Base-by-base conservation (phyloP, 2,329 filamentous ascomycete genomes). In the Mycosphaerella sp. region DNA sequence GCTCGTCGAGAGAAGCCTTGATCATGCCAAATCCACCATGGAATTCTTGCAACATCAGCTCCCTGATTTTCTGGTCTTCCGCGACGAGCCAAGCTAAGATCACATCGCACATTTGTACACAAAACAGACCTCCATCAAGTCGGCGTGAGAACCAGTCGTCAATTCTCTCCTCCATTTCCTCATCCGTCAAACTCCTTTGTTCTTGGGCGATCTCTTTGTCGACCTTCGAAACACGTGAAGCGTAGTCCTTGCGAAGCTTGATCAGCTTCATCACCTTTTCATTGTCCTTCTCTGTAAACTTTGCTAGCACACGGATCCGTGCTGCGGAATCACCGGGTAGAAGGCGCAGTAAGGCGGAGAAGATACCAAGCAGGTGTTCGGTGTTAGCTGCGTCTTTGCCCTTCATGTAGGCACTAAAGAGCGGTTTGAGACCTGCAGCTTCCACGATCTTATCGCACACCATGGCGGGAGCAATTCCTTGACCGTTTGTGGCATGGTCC, bases 271-370 rank as follows among this genome's bases (percentile, higher is more conserved):
- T 74, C 38, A 89, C 82, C 76, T 97, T 97, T 62, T 85, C 89
- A 68, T 95, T 95, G 60, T 95, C 84, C 67, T 89, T 95, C 70
- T 98, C 93, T 14, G 95, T 86, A 65, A 97, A 97, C 67, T 98
- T 98, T 45, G 91, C 92, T 3, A 97, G 78, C 0, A 86, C 81
- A 3, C 93, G 82, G 62, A 97, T 95, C 5, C 93, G 81, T 32
- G 84, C 79, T 0, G 88, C 78, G 1, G 88, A 90, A 32, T 89
- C 82, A 12, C 83, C 87, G 0, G 91, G 90, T 1, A 98, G 72
- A 3, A 85, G 78, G 23, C 90, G 84, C 1, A 98, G 77, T 68
- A 98, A 79, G 0, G 87, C 88, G 0, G 87, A 82, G 59, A 97
- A 90, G 8, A 97, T 86, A 7, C 87, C 85, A 6, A 97, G 76